These are phyloP conservation scores for Porodaedalea pini DNA, from an alignment of 1,284 basidiomycete species.

Conservation along the genomic window DNA sequence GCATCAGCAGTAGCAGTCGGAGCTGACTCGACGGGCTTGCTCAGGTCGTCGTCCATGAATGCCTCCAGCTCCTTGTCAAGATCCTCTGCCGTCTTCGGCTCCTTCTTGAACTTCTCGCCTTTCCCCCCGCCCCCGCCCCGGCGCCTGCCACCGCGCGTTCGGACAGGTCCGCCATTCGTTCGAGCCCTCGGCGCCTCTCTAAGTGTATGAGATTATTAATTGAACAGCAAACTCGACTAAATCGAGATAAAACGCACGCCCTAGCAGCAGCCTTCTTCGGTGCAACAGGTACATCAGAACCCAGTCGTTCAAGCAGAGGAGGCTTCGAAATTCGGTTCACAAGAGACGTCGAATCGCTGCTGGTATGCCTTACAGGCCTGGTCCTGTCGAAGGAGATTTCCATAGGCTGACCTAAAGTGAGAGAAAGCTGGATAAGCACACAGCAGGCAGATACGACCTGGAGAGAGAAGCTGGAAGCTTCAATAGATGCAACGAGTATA, in stretches of 20 bases:
- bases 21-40: slow-evolving; percentile 26
- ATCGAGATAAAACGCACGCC: slow-evolving; percentile 22
- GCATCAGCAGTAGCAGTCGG: slow-evolving; percentile 24
- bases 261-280: slow-evolving; percentile 25
- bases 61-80: slow-evolving; percentile 89
- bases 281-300: slow-evolving; percentile 39
- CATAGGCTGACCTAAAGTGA: slow-evolving; percentile 74
- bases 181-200: not conserved
- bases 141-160: slow-evolving; percentile 31
- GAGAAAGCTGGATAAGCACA: not conserved
- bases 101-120: slow-evolving; percentile 41
- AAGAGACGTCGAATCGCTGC: slow-evolving; percentile 51
- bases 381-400: slow-evolving; percentile 62
- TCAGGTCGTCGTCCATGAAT: slow-evolving; percentile 69
- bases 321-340: slow-evolving; percentile 64
- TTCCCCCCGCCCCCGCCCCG: slow-evolving; percentile 26
- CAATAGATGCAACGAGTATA: slow-evolving; percentile 16
- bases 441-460: slow-evolving; percentile 5
- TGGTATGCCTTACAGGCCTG: slow-evolving; percentile 37
- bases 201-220: not conserved
- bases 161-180: slow-evolving; percentile 37
- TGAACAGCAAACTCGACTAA: not conserved
- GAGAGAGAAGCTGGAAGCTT: slow-evolving; percentile 12
- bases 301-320: slow-evolving; percentile 56
- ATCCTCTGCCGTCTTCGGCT: slow-evolving; percentile 72